Evolutionary conservation across 495 filamentous ascomycete species (phyloP), one percentile per base, ranked within the genome.

Genomic region (Hyaloscypha hepaticicola): DNA sequence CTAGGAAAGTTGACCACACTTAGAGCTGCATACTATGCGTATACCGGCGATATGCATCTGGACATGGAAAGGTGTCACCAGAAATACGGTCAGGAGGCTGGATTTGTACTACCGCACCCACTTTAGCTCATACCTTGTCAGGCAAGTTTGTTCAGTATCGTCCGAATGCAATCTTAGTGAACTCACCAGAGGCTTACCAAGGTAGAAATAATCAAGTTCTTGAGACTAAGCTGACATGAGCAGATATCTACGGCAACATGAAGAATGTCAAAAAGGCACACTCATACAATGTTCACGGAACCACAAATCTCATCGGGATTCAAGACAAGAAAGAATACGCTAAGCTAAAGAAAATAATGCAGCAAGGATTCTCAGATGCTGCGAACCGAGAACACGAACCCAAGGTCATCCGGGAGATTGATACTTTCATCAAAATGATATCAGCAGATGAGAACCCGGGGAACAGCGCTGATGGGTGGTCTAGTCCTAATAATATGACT

Each of bases 221-320:
- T 22, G 19, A 21, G 22, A 21, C 56, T 3, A 3, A 19, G n/a
- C 58, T 60, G 38, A 60, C 11, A 7, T 12, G n/a, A 1, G 4
- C 34, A 66, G 77, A 80, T 12, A 86, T 87, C 69, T 87, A 88
- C 69, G 81, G 80, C 64, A 78, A 80, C 77, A 75, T 76, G 14
- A 70, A 80, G 65, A 87, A 88, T 60, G 84, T 87, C 22, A 76
- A 76, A 59, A 89, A 89, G 69, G 75, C 82, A 60, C 78, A 81
- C 61, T 87, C 87, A 74, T 88, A 88, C 74, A 26, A 27, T 5
- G 58, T 31, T 1, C 38, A 49, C 25, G 34, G 38, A 1, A 27
- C 19, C 4, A 41, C 22, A 19, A 60, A 60, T 50, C 19, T 50
- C 6, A 19, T 60, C 12, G 38, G 34, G 14, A 25, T 60, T 25